Evolutionary conservation across 164 flowering plant species (phyloP).

Genomic region (Vitis cinerea): DNA sequence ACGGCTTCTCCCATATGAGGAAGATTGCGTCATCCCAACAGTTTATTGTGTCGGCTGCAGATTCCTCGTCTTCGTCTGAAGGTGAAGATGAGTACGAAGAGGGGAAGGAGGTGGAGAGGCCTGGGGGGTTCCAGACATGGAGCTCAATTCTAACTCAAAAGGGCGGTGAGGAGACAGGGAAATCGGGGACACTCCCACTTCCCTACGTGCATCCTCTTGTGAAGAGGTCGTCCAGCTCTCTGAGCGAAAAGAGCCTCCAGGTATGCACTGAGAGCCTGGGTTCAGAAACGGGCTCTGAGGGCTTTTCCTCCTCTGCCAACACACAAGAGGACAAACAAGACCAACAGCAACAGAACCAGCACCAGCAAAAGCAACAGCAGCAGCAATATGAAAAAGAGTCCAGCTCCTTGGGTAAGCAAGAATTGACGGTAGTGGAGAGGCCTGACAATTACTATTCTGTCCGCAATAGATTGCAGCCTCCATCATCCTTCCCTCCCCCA

Average conservation of each 20-base stretch:
- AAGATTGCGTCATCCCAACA: conserved; percentile 35
- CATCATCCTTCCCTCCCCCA: conserved; percentile 66
- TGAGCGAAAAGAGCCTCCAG: conserved; percentile 70
- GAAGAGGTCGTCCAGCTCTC: conserved; percentile 44
- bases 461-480: conserved; percentile 13
- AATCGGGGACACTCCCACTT: conserved; percentile 12
- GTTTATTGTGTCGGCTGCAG: conserved; percentile 7
- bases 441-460: conserved; percentile 7
- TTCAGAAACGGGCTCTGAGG: conserved; percentile 88
- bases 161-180: conserved; percentile 10
- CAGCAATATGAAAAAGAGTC: conserved; percentile 2
- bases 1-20: conserved; percentile 37
- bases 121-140: conserved; percentile 42
- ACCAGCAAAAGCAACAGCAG: background rate
- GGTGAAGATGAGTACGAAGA: conserved; percentile 17
- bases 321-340: conserved; percentile 20
- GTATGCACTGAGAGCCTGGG: conserved; percentile 93
- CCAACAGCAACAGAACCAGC: conserved; percentile 1
- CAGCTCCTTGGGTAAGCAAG: too few species aligned
- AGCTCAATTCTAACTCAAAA: conserved; percentile 45
- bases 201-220: conserved; percentile 73
- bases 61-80: conserved; percentile 16
- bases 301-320: conserved; percentile 34
- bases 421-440: conserved; percentile 12
- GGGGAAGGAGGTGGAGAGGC: conserved; percentile 17